Evolutionary conservation across 1,139 yeast species (phyloP), one percentile per base, ranked within the genome.

Genomic region (Hansenula sp.): DNA sequence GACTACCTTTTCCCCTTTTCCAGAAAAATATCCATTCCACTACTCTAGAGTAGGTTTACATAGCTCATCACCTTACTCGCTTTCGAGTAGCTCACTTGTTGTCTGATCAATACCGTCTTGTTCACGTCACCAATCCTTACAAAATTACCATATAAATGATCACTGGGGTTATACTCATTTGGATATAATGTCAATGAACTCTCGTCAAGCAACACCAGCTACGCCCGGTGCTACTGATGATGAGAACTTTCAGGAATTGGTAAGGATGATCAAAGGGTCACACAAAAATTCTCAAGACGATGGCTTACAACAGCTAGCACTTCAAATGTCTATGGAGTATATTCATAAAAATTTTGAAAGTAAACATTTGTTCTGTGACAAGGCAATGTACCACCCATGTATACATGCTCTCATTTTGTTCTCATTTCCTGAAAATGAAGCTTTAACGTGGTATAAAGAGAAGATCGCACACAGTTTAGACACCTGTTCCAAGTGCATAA

Each of bases 291-390:
- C 65, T 0, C 48, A 48, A 13, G 61, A 65, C 42, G 63, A 60
- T 34, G 47, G 33, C 9, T 50, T 62, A 2, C 69, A 66, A 44
- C 65, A 61, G 37, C 45, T 48, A n/a, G 62, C 66, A 2, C 50
- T 66, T 33, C 57, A 57, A 33, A 58, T 53, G 16, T 57, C 65
- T 30, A 55, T 61, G 44, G 51, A 54, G 30, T 60, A 49, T 42
- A 45, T 56, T 7, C 48, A 49, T 15, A 18, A 36, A n/a, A 40
- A 49, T 28, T 19, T 24, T 8, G 43, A 43, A 2, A 50, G 49
- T 11, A 41, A 33, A 8, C 89, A 84, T 52, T 64, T 81, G 60
- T 82, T 79, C 58, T 83, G 90, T 61, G 77, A 80, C 57, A 65
- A 66, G 12, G 59, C 61, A 33, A 65, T 76, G 55, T 67, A 63